Evolutionary conservation across 805 yeast genomes (phyloP).

Genomic region (Candida ascalaphidarum): DNA sequence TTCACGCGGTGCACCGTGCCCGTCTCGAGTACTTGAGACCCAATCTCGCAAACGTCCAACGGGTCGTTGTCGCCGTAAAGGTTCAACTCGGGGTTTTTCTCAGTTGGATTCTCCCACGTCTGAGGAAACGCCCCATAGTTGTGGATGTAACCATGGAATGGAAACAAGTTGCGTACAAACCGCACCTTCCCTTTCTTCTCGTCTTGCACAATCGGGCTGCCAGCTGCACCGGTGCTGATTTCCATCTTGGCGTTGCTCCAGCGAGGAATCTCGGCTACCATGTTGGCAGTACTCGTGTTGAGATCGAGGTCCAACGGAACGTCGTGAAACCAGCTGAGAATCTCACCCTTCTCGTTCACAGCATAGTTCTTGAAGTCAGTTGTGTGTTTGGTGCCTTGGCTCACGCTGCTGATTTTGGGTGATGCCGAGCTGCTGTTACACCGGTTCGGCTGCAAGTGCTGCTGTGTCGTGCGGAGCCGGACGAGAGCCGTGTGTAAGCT

Average conservation of each 20-base stretch:
- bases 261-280: constrained; percentile 96
- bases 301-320: constrained; percentile 46
- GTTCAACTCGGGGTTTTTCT: constrained; percentile 37
- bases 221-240: constrained; percentile 71
- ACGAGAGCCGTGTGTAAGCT: constrained; percentile 2
- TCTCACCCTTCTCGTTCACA: constrained; percentile 7
- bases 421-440: constrained; percentile 3
- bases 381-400: neutral
- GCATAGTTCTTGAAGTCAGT: too few relatives aligned
- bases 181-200: constrained; percentile 95
- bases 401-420: constrained; percentile 1
- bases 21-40: constrained; percentile 53
- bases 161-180: constrained; percentile 96
- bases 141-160: constrained; percentile 97
- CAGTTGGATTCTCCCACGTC: constrained; percentile 73
- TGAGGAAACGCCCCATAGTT: constrained; percentile 99
- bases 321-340: constrained; percentile 67
- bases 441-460: constrained; percentile 5
- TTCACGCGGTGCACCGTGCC: constrained; percentile 84
- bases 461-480: constrained; percentile 5
- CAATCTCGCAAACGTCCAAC: constrained; percentile 88
- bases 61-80: constrained; percentile 89
- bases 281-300: constrained; percentile 37
- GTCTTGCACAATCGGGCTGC: constrained; percentile 96
- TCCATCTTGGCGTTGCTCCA: constrained; percentile 98